phyloP scores from a whole-genome alignment of 345 rosid genomes.

The Populus simonii region DNA sequence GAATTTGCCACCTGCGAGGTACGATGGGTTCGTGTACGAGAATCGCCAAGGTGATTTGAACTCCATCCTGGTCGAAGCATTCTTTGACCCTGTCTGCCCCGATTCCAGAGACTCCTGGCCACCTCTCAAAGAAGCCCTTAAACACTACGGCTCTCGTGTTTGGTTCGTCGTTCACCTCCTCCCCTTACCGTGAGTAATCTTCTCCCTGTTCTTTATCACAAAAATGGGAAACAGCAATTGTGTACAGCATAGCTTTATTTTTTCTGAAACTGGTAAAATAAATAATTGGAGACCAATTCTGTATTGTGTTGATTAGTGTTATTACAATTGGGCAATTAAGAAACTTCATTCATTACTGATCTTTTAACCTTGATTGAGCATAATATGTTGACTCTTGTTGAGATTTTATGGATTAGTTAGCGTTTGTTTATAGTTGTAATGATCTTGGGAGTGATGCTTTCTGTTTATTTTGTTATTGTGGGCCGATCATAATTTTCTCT shows the following conservation, averaged over 20 bases:
- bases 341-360: too few species aligned
- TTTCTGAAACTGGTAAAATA: too few species aligned
- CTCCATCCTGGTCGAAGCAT: constrained; percentile 67
- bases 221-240: background rate
- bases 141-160: constrained; percentile 62
- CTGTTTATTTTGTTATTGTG: background rate
- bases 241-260: background rate
- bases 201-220: background rate
- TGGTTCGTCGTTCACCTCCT: constrained; percentile 62
- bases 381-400: too few species aligned
- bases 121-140: constrained; percentile 61
- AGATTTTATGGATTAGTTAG: background rate
- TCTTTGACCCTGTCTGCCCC: constrained; percentile 86
- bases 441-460: background rate
- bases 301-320: too few species aligned
- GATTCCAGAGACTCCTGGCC: constrained; percentile 87
- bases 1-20: constrained; percentile 64
- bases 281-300: too few species aligned
- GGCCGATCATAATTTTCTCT: background rate
- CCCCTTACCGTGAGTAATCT: constrained; percentile 73
- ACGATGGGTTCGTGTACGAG: constrained; percentile 70
- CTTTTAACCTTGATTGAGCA: too few species aligned
- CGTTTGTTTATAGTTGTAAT: background rate
- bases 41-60: constrained; percentile 29
- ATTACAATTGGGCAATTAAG: too few species aligned